phyloP scores from a whole-genome alignment of 345 rosid species.

The Capsella bursapastoris region DNA sequence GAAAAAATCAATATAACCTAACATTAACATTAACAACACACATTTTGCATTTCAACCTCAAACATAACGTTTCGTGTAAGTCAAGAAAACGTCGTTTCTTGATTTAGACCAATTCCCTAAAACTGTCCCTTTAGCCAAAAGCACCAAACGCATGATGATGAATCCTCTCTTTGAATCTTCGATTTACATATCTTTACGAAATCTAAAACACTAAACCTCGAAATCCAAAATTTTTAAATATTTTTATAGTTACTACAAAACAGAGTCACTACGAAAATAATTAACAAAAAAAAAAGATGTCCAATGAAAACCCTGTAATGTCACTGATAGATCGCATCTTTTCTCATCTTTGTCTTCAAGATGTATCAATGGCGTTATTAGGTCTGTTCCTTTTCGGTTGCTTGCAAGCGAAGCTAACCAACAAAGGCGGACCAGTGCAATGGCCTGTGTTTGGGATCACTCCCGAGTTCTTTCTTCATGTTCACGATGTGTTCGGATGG shows the following conservation, averaged over 20 bases:
- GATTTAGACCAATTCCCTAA: background rate
- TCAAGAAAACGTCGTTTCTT: constrained; percentile 25
- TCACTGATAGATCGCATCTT: constrained; percentile 37
- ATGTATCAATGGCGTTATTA: constrained; percentile 50
- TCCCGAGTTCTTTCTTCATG: constrained; percentile 46
- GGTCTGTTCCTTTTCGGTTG: constrained; percentile 60
- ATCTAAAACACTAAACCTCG: constrained; percentile 17
- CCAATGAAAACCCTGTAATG: constrained; percentile 1
- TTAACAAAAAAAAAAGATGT: constrained; percentile 5
- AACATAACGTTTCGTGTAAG: constrained; percentile 2
- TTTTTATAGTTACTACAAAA: background rate
- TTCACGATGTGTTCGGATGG: constrained; percentile 50
- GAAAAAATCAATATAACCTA: too few relatives aligned
- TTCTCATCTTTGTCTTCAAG: constrained; percentile 48
- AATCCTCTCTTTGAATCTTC: constrained; percentile 22
- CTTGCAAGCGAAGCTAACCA: constrained; percentile 52
- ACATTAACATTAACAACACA: constrained; percentile 2
- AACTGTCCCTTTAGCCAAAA: background rate
- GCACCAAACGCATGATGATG: constrained; percentile 33
- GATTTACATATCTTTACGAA: constrained; percentile 40
- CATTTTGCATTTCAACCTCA: constrained; percentile 5
- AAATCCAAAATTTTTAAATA: background rate
- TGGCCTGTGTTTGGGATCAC: constrained; percentile 74
- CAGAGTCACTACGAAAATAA: background rate
- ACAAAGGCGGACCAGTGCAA: constrained; percentile 57